phyloP scores from a whole-genome alignment of 192 early-diverging fungal species.

The Chytriomyces sp. region DNA sequence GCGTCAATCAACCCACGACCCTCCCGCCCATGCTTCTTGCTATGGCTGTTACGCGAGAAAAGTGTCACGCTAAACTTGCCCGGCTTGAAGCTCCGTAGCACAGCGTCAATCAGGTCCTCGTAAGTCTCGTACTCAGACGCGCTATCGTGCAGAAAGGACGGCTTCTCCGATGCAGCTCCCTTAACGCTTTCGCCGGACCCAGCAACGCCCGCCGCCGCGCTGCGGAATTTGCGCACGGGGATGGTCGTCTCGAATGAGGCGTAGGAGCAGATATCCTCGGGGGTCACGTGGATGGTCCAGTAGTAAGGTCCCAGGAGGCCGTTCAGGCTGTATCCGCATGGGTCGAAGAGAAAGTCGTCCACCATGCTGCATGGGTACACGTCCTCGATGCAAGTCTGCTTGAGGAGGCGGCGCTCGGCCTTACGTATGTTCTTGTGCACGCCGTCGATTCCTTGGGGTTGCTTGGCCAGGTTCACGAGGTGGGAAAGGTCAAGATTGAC shows the following conservation, averaged over 20 bases:
- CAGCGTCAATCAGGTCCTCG: constrained; percentile 71
- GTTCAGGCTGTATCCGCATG: constrained; percentile 97
- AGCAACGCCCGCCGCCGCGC: background rate
- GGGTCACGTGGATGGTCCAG: constrained; percentile 95
- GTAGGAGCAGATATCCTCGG: constrained; percentile 96
- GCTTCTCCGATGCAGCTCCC: constrained; percentile 1
- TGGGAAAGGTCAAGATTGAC: constrained; percentile 35
- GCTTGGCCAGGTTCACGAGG: constrained; percentile 13
- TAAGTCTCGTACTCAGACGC: constrained; percentile 58
- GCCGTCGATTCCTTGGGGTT: constrained; percentile 10
- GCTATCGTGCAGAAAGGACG: constrained; percentile 24
- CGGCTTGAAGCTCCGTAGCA: constrained; percentile 83
- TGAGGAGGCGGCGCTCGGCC: constrained; percentile 46
- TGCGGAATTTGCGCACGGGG: constrained; percentile 58
- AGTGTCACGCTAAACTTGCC: constrained; percentile 76
- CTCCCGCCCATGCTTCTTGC: constrained; percentile 28
- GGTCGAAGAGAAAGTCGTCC: constrained; percentile 92
- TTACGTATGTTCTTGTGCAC: constrained; percentile 28
- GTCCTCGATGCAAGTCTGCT: constrained; percentile 74
- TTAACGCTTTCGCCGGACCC: constrained; percentile 4
- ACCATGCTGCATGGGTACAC: constrained; percentile 81
- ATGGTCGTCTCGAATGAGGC: constrained; percentile 98
- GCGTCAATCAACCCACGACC: constrained; percentile 38
- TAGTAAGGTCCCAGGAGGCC: constrained; percentile 87
- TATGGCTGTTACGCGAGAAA: constrained; percentile 57